Conservation (phyloP, 1,284 basidiomycete genomes). For the Microbotryomycetes sp. region DNA sequence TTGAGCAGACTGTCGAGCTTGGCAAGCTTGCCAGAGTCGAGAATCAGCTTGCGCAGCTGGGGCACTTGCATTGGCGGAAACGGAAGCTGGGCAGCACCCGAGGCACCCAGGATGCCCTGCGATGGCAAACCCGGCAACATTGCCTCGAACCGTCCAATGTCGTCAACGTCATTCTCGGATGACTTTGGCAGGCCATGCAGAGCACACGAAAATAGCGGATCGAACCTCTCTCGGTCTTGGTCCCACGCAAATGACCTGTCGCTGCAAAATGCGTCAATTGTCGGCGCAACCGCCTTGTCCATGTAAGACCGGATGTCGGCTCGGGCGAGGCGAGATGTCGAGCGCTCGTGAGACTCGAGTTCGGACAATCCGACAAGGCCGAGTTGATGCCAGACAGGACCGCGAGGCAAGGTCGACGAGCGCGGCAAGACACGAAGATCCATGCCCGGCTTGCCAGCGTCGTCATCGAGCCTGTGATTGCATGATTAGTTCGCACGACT, state of each 20-base stretch:
- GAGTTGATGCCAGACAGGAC: slow-evolving; percentile 33
- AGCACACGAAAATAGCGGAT: slow-evolving; percentile 57
- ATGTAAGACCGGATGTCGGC: slow-evolving; percentile 71
- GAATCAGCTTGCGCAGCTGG: slow-evolving; percentile 89
- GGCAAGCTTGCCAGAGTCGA: slow-evolving; percentile 94
- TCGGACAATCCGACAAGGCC: slow-evolving; percentile 53
- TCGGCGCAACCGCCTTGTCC: slow-evolving; percentile 75
- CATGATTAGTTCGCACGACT: not conserved
- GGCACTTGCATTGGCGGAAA: slow-evolving; percentile 84
- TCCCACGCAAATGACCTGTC: slow-evolving; percentile 73
- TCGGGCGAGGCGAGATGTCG: slow-evolving; percentile 69
- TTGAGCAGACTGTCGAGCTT: slow-evolving; percentile 80
- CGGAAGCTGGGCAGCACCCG: slow-evolving; percentile 69
- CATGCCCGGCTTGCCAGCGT: not conserved
- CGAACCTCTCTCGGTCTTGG: slow-evolving; percentile 45
- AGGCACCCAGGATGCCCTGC: slow-evolving; percentile 61
- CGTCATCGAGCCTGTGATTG: not conserved
- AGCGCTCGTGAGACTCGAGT: slow-evolving; percentile 60
- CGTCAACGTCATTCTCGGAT: slow-evolving; percentile 56
- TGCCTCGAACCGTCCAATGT: slow-evolving; percentile 50
- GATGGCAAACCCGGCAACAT: slow-evolving; percentile 58
- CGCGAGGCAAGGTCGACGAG: slow-evolving; percentile 34
- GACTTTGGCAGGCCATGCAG: slow-evolving; percentile 77
- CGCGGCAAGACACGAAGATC: not conserved
- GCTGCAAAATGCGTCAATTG: slow-evolving; percentile 64